Percentiles rank a stretch among this genome's conserved stretches.
Evolutionary conservation across 2,329 filamentous ascomycete species (phyloP).

Genomic region (Aspergillus ochraceus): DNA sequence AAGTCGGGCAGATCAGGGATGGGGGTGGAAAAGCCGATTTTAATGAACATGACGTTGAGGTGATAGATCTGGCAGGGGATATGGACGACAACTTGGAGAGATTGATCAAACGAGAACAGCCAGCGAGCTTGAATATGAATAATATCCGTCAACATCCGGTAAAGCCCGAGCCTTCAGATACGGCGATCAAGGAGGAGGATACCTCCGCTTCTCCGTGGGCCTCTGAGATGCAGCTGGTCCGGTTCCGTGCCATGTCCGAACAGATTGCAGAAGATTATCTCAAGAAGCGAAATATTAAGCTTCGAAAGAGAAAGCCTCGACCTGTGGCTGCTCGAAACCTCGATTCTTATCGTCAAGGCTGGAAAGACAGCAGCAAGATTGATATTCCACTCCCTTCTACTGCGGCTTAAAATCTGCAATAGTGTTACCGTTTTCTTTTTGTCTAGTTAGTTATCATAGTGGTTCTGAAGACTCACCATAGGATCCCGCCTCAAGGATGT

Average conservation of each 20-base stretch:
- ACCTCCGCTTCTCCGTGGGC: conserved; percentile 13
- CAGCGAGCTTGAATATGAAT: neutral
- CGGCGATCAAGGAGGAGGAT: conserved; percentile 5
- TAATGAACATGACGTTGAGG: conserved; percentile 13
- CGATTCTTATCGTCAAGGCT: conserved; percentile 7
- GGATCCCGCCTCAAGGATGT: too few relatives aligned
- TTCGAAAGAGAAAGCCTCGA: neutral
- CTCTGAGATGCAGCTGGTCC: conserved; percentile 16
- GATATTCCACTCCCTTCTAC: neutral
- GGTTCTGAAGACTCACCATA: too few relatives aligned
- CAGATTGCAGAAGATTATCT: conserved; percentile 22
- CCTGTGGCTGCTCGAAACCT: neutral
- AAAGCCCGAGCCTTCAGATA: neutral
- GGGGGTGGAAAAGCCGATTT: conserved; percentile 11
- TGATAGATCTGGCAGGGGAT: conserved; percentile 18
- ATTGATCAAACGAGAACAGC: conserved; percentile 8
- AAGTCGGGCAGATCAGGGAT: neutral
- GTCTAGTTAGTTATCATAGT: too few relatives aligned
- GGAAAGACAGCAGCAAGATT: conserved; percentile 8
- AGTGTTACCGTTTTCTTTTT: neutral
- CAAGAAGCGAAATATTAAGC: conserved; percentile 15
- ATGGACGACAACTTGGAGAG: conserved; percentile 14
- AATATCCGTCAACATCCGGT: neutral
- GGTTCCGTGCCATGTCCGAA: conserved; percentile 17
- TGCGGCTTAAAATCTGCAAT: neutral